These are phyloP conservation scores for Anisodus tanguticus DNA, from an alignment of 257 asterid species.

Conservation along the genomic window DNA sequence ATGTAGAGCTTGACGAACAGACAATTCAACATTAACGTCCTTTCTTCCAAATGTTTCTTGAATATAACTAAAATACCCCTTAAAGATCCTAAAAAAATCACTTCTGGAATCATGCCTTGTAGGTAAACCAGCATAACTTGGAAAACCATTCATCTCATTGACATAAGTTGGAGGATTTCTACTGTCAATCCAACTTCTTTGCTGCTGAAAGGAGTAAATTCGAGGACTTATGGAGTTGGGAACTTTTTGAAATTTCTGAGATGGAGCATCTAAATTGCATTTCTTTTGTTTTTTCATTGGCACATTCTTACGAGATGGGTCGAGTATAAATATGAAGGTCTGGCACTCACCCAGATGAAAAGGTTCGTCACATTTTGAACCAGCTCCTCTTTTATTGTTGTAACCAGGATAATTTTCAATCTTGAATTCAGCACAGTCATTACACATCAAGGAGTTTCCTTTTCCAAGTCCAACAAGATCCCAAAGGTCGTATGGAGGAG, in stretches of 20 bases:
- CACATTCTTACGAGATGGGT: neutral
- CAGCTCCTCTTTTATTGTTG: conserved; percentile 57
- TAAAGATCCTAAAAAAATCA: conserved; percentile 46
- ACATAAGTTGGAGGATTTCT: conserved; percentile 12
- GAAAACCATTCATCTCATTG: conserved; percentile 13
- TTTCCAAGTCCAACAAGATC: conserved; percentile 49
- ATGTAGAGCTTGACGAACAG: conserved; percentile 39
- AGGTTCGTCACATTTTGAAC: conserved; percentile 52
- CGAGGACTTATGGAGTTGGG: conserved; percentile 11
- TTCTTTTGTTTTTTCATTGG: neutral
- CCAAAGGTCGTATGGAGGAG: conserved; percentile 51
- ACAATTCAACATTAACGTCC: conserved; percentile 33
- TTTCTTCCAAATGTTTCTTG: conserved; percentile 50
- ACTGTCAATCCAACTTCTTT: neutral
- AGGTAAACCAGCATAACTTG: neutral
- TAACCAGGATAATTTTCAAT: conserved; percentile 59
- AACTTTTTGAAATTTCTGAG: neutral
- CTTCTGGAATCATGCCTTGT: neutral
- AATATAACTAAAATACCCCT: conserved; percentile 42
- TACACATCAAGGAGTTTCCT: conserved; percentile 33
- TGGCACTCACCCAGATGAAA: conserved; percentile 50
- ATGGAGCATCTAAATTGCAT: neutral
- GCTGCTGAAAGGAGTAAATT: conserved; percentile 2
- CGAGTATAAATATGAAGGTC: conserved; percentile 51
- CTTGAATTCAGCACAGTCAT: conserved; percentile 44